Evolutionary conservation across 176 grass and related monocot genomes (phyloP).

Genomic region (Oryza meridionalis): DNA sequence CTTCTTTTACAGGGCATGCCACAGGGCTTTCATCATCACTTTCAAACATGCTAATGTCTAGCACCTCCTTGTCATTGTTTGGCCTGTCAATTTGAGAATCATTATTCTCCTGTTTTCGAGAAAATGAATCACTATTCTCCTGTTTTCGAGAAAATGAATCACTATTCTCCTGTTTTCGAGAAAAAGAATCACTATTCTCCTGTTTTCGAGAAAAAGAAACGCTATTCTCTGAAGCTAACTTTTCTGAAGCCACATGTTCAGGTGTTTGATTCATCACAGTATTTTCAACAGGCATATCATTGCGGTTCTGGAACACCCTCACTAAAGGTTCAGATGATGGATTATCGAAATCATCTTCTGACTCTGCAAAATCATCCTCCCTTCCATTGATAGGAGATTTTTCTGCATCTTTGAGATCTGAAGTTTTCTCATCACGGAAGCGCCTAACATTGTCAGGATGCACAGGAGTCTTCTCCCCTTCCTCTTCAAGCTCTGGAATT

Average conservation of each 20-base stretch:
- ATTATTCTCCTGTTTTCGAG: slow-evolving; percentile 3
- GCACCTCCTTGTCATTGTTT: slow-evolving; percentile 40
- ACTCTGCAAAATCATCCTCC: slow-evolving; percentile 66
- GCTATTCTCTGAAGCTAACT: slow-evolving; percentile 31
- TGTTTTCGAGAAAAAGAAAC: slow-evolving; percentile 1
- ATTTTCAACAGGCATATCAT: slow-evolving; percentile 54
- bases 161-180: slow-evolving; percentile 23
- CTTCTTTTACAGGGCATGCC: slow-evolving; percentile 51
- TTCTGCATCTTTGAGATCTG: slow-evolving; percentile 63
- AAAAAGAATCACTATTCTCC: slow-evolving; percentile 27
- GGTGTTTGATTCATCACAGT: slow-evolving; percentile 43
- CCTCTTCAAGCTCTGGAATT: slow-evolving; percentile 95
- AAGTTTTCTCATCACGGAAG: slow-evolving; percentile 60
- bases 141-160: slow-evolving; percentile 1
- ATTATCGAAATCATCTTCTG: slow-evolving; percentile 92
- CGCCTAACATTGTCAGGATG: slow-evolving; percentile 48
- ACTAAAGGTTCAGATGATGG: slow-evolving; percentile 81
- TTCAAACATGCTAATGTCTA: slow-evolving; percentile 66
- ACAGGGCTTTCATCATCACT: slow-evolving; percentile 60
- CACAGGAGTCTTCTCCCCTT: slow-evolving; percentile 60
- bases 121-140: slow-evolving; percentile 26
- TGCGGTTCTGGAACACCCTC: slow-evolving; percentile 76
- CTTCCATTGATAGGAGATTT: slow-evolving; percentile 54
- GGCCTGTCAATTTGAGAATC: slow-evolving; percentile 30
- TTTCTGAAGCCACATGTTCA: slow-evolving; percentile 46